These are phyloP conservation scores for Dothideomycetes sp. DNA, from an alignment of 2,329 filamentous ascomycete species.

Conservation along the genomic window DNA sequence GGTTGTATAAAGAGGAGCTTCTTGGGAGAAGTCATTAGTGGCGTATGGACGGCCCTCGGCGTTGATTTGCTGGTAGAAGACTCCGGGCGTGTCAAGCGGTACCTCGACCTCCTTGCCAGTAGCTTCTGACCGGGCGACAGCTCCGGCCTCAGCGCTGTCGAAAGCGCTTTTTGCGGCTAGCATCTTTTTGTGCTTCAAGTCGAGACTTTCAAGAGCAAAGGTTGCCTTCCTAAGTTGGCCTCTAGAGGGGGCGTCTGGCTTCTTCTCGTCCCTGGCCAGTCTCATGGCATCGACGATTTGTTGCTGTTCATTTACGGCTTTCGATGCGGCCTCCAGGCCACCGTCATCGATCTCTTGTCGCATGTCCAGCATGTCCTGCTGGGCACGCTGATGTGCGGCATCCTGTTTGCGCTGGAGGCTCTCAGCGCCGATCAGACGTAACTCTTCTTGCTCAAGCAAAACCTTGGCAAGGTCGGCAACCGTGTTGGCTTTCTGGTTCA, in stretches of 20 bases:
- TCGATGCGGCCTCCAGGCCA: constrained; percentile 3
- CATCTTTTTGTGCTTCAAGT: constrained; percentile 7
- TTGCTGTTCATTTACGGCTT: constrained; percentile 9
- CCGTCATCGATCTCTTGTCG: constrained; percentile 12
- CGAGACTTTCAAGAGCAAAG: neutral
- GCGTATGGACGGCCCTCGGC: constrained; percentile 14
- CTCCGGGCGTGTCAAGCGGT: neutral
- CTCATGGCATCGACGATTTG: constrained; percentile 1
- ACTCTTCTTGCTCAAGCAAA: constrained; percentile 39
- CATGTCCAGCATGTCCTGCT: constrained; percentile 11
- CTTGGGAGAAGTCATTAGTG: constrained; percentile 12
- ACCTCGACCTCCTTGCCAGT: neutral
- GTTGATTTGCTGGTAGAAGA: constrained; percentile 8
- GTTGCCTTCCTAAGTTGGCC: neutral
- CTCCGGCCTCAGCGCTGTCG: neutral
- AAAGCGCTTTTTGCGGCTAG: neutral
- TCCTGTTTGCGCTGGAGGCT: neutral
- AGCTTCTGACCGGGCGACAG: neutral
- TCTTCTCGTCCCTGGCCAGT: neutral
- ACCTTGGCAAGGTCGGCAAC: constrained; percentile 53
- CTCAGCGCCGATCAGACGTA: constrained; percentile 17
- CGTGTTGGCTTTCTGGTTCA: constrained; percentile 56
- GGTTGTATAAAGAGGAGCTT: constrained; percentile 18
- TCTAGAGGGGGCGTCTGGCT: neutral
- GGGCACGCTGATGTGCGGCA: constrained; percentile 2